These are phyloP conservation scores for Suillus paluster DNA, from an alignment of 768 basidiomycete species.

Conservation along the genomic window DNA sequence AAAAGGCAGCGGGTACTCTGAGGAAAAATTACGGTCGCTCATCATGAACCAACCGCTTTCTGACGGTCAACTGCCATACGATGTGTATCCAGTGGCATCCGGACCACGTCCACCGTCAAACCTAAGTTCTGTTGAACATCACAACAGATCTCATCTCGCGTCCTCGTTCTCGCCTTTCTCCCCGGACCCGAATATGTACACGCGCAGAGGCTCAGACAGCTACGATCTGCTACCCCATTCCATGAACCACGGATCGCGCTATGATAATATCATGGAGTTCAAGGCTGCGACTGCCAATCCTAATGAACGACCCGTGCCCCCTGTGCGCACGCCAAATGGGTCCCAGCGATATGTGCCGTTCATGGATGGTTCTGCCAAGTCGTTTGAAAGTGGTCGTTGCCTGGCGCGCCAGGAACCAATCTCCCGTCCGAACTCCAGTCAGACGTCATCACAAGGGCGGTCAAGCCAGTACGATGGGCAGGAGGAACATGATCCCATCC, in stretches of 20 bases:
- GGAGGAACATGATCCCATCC: slow-evolving; percentile 57
- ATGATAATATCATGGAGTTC: slow-evolving; percentile 44
- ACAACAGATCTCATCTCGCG: slow-evolving; percentile 22
- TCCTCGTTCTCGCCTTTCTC: slow-evolving; percentile 76
- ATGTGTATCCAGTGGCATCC: slow-evolving; percentile 25
- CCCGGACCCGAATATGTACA: slow-evolving; percentile 64
- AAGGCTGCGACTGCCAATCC: slow-evolving; percentile 31
- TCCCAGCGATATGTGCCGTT: slow-evolving; percentile 50
- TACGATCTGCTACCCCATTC: slow-evolving; percentile 43
- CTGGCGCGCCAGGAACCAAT: slow-evolving; percentile 52
- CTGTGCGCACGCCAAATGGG: slow-evolving; percentile 48
- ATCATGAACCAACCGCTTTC: slow-evolving; percentile 23
- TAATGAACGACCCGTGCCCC: slow-evolving; percentile 45
- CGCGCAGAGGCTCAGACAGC: slow-evolving; percentile 41
- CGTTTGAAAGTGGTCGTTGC: slow-evolving; percentile 45
- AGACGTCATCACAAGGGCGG: slow-evolving; percentile 33
- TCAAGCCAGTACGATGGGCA: slow-evolving; percentile 26
- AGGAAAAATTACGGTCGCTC: slow-evolving; percentile 30
- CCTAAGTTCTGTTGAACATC: slow-evolving; percentile 21
- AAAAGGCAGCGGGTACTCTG: slow-evolving; percentile 20
- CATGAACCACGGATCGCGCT: slow-evolving; percentile 56
- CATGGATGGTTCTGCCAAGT: slow-evolving; percentile 45
- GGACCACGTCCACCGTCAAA: slow-evolving; percentile 18
- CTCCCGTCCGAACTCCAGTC: slow-evolving; percentile 59
- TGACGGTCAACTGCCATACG: slow-evolving; percentile 24